Base-by-base conservation (phyloP, 345 rosid species). In the Lagerstroemia speciosa region DNA sequence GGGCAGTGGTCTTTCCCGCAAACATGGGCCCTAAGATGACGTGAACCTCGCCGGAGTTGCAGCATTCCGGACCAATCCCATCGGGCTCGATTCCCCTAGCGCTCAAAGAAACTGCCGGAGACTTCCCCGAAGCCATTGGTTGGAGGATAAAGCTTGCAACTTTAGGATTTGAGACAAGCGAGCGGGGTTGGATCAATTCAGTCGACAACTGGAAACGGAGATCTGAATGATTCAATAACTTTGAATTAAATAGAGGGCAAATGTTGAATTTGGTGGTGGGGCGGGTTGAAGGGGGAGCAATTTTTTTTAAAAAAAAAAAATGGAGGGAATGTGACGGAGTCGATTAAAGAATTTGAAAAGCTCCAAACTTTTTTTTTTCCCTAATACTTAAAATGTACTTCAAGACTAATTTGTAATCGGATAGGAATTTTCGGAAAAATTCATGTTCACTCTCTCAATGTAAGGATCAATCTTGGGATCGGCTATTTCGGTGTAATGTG, bases 21-120 rank as follows among this genome's bases (percentile, higher is more conserved):
- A 94, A 94, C 97, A 94, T 89, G 62, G 97, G 96, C 6, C 97
- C 96, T 22, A 78, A 74, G 69, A 94, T 88, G 66, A 94, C 91
- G 70, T 94, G 99, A 43, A 94, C 65, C 70, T 89, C 85, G 22
- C 97, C 95, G n/a, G 78, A 67, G 17, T 71, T 74, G 0, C 66
- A 40, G 17, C 14, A 72, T 24, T n/a, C 36, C n/a, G 66, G 14
- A n/a, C 69, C 75, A 41, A 50, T 3, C 27, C 65, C 27, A 71
- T 48, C 37, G 37, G 41, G 3, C 52, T 50, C 77, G 6, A 72
- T 71, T 24, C 72, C 74, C 14, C 62, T 31, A 1, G 77, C 48
- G 65, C 45, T 36, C 30, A 62, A 31, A 31, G 77, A 40, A 74
- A 38, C 41, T 0, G 73, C 7, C 16, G 87, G 66, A 46, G 85